Conservation (phyloP, 768 basidiomycete genomes). For the Mycena latifolia region DNA sequence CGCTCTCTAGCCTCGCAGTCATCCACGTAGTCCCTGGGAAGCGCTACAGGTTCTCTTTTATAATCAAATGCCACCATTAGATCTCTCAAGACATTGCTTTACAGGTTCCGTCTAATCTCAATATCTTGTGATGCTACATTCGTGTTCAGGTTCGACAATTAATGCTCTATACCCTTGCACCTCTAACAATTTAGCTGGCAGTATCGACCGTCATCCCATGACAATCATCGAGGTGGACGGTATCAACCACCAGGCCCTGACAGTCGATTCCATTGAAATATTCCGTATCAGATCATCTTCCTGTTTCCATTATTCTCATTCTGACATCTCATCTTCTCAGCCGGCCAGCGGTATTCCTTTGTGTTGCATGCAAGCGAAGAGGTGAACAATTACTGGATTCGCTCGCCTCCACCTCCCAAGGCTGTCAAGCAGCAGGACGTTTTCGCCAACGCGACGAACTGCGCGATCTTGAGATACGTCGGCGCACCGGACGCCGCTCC, state of each 20-base stretch:
- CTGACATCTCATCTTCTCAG: no score
- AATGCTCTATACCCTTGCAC: no score
- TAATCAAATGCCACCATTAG: no score
- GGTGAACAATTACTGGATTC: neutral
- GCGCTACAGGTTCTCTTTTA: no score
- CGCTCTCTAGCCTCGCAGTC: no score
- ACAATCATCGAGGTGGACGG: neutral
- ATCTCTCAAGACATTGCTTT: no score
- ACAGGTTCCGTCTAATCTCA: no score
- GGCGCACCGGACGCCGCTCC: neutral
- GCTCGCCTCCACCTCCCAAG: neutral
- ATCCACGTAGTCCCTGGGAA: no score
- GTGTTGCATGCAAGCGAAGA: neutral
- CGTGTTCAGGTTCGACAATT: no score
- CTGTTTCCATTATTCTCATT: neutral
- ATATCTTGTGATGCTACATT: no score
- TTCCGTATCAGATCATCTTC: neutral
- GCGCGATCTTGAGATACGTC: constrained; percentile 6
- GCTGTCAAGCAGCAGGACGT: neutral
- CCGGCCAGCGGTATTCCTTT: neutral
- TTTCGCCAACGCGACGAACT: constrained; percentile 4
- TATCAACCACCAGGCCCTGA: neutral
- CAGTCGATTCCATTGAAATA: neutral
- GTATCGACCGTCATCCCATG: neutral
- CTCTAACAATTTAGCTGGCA: neutral